Evolutionary conservation across 1,284 basidiomycete genomes (phyloP), one percentile per base, ranked within the genome.

Genomic region (Tilletia setariae): DNA sequence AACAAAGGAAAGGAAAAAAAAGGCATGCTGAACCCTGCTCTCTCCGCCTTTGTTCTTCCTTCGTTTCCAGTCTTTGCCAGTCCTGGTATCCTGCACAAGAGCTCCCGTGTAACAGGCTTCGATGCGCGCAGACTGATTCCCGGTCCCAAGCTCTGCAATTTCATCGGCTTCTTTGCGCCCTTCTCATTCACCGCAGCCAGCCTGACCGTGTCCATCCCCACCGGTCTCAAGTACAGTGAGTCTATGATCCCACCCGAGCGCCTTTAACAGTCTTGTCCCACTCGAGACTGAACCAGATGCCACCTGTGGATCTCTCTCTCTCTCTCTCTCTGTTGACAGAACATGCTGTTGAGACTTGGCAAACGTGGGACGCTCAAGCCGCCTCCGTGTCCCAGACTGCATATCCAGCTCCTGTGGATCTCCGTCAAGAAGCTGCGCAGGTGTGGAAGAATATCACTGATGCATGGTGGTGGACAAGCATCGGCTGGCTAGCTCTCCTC

Each of bases 101-200:
- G 56, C n/a, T 16, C 56, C 13, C 56, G 56, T n/a, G 30, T 30
- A 7, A 61, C 19, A 35, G 56, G 56, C 3, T 61, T 61, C 28
- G 56, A 61, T 30, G 25, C 56, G 28, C 56, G 56, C 28, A 25
- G 56, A 9, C 56, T 61, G 28, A 19, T 61, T 1, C 56, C 56
- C 56, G 56, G 56, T 11, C 56, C 56, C 16, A 61, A 61, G 15
- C 9, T 61, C 28, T 61, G 56, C 56, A 61, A 61, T 16, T 61
- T 61, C 56, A 35, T 61, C 9, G 56, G 56, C 56, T 35, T 61
- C 56, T 32, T 40, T 30, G 56, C 56, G 15, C 56, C 56, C 13
- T 15, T 61, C 4, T 4, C 28, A 9, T 61, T 61, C 32, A 61
- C 56, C 28, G 56, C 56, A 30, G 35, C 56, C 8, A 16, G 56